These are phyloP conservation scores for Blumeriella jaapii DNA, from an alignment of 2,329 filamentous ascomycete species.

Conservation along the genomic window DNA sequence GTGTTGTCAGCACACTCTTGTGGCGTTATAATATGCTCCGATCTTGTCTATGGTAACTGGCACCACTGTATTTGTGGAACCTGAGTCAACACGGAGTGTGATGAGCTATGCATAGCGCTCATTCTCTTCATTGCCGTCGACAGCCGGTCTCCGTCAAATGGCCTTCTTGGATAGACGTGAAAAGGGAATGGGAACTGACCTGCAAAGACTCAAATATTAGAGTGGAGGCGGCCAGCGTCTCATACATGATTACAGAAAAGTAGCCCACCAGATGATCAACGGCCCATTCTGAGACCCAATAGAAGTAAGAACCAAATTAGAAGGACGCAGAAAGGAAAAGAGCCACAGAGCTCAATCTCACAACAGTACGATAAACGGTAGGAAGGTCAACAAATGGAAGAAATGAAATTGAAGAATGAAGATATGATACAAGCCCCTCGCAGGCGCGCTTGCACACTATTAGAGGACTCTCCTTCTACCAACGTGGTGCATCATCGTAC, in stretches of 20 bases:
- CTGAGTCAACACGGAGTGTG: not conserved
- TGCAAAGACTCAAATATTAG: slow-evolving; percentile 19
- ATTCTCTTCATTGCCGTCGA: not conserved
- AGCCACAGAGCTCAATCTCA: not conserved
- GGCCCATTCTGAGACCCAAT: slow-evolving; percentile 9
- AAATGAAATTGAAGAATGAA: slow-evolving; percentile 6
- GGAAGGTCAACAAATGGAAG: slow-evolving; percentile 5
- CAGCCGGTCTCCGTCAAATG: slow-evolving; percentile 1
- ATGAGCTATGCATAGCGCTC: slow-evolving; percentile 1
- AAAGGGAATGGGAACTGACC: slow-evolving; percentile 8
- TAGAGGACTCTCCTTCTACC: slow-evolving; percentile 5
- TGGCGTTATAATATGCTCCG: not conserved
- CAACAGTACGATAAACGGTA: not conserved
- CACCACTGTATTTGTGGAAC: slow-evolving; percentile 3
- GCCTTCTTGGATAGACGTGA: not conserved
- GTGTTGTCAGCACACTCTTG: slow-evolving; percentile 13
- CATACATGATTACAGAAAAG: slow-evolving; percentile 25
- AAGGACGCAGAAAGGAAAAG: slow-evolving; percentile 1
- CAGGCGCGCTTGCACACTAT: slow-evolving; percentile 1
- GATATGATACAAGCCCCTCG: slow-evolving; percentile 10
- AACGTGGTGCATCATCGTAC: slow-evolving; percentile 13
- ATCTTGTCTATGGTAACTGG: slow-evolving; percentile 1
- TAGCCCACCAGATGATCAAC: slow-evolving; percentile 11
- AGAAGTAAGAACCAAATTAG: slow-evolving; percentile 3
- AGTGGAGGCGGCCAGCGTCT: slow-evolving; percentile 26